Evolutionary conservation across 2,329 filamentous ascomycete species (phyloP).

Genomic region (Cladosporium sp.): DNA sequence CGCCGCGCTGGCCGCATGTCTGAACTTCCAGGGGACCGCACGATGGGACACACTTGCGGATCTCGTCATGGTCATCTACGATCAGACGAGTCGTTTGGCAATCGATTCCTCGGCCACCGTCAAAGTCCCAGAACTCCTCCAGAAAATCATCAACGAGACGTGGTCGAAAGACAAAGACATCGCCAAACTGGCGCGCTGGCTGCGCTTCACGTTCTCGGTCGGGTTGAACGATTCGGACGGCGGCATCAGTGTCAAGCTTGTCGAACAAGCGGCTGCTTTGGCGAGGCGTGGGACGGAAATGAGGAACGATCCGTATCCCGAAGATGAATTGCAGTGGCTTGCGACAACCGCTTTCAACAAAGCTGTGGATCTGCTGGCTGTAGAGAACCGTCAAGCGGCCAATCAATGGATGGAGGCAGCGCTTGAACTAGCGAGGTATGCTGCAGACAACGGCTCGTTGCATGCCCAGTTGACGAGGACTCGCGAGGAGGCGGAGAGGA

Average conservation of each 20-base stretch:
- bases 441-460: slow-evolving; percentile 52
- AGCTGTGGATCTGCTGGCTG: slow-evolving; percentile 65
- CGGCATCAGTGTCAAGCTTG: slow-evolving; percentile 44
- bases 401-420: slow-evolving; percentile 65
- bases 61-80: slow-evolving; percentile 48
- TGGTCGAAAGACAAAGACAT: slow-evolving; percentile 57
- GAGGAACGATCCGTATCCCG: slow-evolving; percentile 55
- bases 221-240: slow-evolving; percentile 43
- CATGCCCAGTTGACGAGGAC: slow-evolving; percentile 44
- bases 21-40: slow-evolving; percentile 32
- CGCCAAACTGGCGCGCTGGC: slow-evolving; percentile 69
- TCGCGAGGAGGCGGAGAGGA: slow-evolving; percentile 28
- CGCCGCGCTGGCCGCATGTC: slow-evolving; percentile 56
- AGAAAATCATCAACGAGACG: slow-evolving; percentile 70
- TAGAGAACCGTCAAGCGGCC: slow-evolving; percentile 46
- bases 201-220: slow-evolving; percentile 74
- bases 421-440: slow-evolving; percentile 61
- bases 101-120: slow-evolving; percentile 27
- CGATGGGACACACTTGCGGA: slow-evolving; percentile 52
- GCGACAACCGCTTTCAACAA: slow-evolving; percentile 69
- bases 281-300: slow-evolving; percentile 42
- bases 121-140: slow-evolving; percentile 47
- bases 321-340: slow-evolving; percentile 75
- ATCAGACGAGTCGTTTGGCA: slow-evolving; percentile 35
- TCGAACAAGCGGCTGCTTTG: slow-evolving; percentile 64